Conservation (phyloP, 176 grass and related monocot genomes). For the Juncus inflexus region DNA sequence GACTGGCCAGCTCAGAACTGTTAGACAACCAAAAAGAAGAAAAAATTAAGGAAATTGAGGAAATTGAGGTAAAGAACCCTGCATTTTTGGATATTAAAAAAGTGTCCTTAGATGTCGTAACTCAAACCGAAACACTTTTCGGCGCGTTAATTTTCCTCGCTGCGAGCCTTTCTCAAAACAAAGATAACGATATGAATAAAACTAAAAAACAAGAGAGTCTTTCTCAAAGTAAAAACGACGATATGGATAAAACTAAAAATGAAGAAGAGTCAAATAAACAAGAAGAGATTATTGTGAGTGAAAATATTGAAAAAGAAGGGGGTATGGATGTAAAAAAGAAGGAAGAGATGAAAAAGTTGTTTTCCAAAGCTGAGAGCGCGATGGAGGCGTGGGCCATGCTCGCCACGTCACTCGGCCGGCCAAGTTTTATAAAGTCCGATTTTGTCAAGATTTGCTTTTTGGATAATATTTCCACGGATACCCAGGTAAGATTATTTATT, state of each 20-base stretch:
- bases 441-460: conserved; percentile 98
- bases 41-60: conserved; percentile 19
- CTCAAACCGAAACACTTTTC: conserved; percentile 89
- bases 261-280: conserved; percentile 24
- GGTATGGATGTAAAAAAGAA: conserved; percentile 42
- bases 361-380: conserved; percentile 87
- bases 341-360: conserved; percentile 62
- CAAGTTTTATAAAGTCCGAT: conserved; percentile 94
- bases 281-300: conserved; percentile 26
- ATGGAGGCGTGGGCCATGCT: conserved; percentile 99
- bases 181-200: too few species aligned
- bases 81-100: conserved; percentile 76
- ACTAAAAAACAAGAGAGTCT: too few species aligned
- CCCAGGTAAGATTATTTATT: conserved; percentile 42
- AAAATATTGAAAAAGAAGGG: conserved; percentile 28
- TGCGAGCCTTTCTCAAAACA: conserved; percentile 45
- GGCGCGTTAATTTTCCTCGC: conserved; percentile 84
- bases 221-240: too few species aligned
- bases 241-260: too few species aligned
- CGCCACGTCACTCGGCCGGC: conserved; percentile 76
- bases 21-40: conserved; percentile 17
- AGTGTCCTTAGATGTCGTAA: conserved; percentile 69
- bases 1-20: conserved; percentile 53
- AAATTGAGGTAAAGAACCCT: conserved; percentile 12
- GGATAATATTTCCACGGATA: conserved; percentile 77